Conservation (phyloP, 495 filamentous ascomycete genomes). For the Xylaria intraflava region DNA sequence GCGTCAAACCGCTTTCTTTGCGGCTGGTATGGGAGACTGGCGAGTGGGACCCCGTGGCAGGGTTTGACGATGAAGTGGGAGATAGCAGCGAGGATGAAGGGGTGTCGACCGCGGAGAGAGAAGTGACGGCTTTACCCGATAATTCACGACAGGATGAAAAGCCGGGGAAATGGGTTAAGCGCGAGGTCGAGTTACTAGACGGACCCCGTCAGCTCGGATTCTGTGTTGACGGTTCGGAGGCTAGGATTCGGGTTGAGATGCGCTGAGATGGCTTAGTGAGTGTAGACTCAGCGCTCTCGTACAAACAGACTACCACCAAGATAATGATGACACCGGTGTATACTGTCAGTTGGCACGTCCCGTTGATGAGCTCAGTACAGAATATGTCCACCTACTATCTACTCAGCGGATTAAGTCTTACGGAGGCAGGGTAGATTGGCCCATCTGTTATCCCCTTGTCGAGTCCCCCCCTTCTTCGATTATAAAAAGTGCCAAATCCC, state of each 20-base stretch:
- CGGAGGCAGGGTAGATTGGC: background rate
- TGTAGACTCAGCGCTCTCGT: background rate
- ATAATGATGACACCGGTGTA: background rate
- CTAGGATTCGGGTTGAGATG: conserved; percentile 53
- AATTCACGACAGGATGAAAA: conserved; percentile 17
- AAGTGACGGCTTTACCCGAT: conserved; percentile 8
- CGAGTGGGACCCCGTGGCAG: conserved; percentile 71
- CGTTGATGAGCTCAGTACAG: background rate
- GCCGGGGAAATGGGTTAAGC: conserved; percentile 52
- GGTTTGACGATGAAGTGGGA: conserved; percentile 54
- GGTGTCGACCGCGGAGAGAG: conserved; percentile 22
- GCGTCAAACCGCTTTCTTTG: conserved; percentile 54
- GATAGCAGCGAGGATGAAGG: conserved; percentile 53
- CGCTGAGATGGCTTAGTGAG: conserved; percentile 8
- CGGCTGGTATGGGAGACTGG: conserved; percentile 74
- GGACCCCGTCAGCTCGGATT: conserved; percentile 76
- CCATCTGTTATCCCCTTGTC: too few relatives aligned
- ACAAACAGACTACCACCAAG: background rate
- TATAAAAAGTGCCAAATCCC: too few relatives aligned
- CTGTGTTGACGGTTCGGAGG: conserved; percentile 66
- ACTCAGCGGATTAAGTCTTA: background rate
- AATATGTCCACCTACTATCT: too few relatives aligned
- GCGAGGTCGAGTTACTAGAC: conserved; percentile 77
- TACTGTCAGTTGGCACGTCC: background rate
- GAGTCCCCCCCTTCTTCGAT: too few relatives aligned